Percentiles rank a stretch among this genome's conserved stretches.
phyloP scores from a whole-genome alignment of 179 eudicot species.

The Spinacia oleracea region DNA sequence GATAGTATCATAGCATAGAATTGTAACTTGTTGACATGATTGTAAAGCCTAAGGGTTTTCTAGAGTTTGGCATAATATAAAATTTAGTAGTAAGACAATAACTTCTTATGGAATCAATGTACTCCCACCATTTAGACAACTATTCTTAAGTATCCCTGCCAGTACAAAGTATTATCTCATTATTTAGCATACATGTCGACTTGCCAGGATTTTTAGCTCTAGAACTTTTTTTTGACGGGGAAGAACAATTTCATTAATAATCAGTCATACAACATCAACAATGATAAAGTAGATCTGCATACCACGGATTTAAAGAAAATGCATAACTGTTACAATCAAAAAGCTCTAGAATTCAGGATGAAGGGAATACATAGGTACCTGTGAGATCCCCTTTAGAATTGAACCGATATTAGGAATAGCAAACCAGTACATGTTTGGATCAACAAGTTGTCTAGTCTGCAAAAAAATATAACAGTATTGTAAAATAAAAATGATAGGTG shows the following conservation, averaged over 20 bases:
- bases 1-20: background rate
- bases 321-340: too few species aligned
- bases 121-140: background rate
- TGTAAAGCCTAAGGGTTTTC: background rate
- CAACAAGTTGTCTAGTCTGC: constrained; percentile 92
- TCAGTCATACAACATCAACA: too few species aligned
- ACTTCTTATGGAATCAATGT: background rate
- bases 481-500: background rate
- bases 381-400: constrained; percentile 82
- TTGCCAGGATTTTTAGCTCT: background rate
- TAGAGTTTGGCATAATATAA: too few species aligned
- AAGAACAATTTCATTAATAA: too few species aligned
- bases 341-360: background rate
- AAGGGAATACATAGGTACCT: constrained; percentile 43
- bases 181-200: background rate
- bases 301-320: too few species aligned
- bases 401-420: constrained; percentile 86
- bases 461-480: constrained; percentile 9
- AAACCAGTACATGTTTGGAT: constrained; percentile 89
- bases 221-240: too few species aligned
- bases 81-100: too few species aligned
- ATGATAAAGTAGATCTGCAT: too few species aligned
- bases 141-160: background rate
- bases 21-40: background rate
- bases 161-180: background rate